Base-by-base conservation (phyloP, 768 basidiomycete genomes). In the Psilocybe cubensis region DNA sequence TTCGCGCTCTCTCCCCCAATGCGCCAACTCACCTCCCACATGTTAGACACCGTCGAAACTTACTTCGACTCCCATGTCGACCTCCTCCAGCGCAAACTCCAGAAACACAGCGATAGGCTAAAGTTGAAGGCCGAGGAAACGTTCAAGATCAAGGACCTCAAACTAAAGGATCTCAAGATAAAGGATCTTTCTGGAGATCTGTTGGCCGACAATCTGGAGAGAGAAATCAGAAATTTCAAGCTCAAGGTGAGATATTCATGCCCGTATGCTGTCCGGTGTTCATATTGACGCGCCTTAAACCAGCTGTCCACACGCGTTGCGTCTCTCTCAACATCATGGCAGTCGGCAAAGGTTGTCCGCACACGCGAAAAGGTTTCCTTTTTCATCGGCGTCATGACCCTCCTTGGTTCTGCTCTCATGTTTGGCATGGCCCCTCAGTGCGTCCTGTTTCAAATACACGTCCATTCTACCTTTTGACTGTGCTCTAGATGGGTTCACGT, bases 21-120 rank as follows among this genome's bases (percentile, higher is more conserved):
- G 67, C 68, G 66, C 58, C 49, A 57, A 29, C 61, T 67, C 35
- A 69, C 58, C 47, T 28, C 64, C 38, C 28, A 66, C 46, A 49
- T 53, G 42, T 11, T 66, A 96, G 95, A 97, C 72, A 96, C 95
- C 8, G 78, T 95, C 70, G 95, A 97, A 74, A 97, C 95, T 0
- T 97, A 90, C 68, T 96, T 95, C 69, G 94, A 98, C 75, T 94
- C 94, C 1, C 88, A 91, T 69, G 77, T 92, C 60, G 91, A 92
- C 69, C 79, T 93, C 14, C 72, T 92, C 3, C 91, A 96, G 70
- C 86, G 95, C 40, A 86, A 86, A 56, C 81, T 96, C 25, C 89
- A 92, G 72, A 95, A 90, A 55, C 94, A 94, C 67, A 86, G 91
- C 63, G 91, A 94, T 59, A 80, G 84, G 45, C 79, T 97, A 53